phyloP scores from a whole-genome alignment of 805 yeast species.

The Teunomyces panamensis region DNA sequence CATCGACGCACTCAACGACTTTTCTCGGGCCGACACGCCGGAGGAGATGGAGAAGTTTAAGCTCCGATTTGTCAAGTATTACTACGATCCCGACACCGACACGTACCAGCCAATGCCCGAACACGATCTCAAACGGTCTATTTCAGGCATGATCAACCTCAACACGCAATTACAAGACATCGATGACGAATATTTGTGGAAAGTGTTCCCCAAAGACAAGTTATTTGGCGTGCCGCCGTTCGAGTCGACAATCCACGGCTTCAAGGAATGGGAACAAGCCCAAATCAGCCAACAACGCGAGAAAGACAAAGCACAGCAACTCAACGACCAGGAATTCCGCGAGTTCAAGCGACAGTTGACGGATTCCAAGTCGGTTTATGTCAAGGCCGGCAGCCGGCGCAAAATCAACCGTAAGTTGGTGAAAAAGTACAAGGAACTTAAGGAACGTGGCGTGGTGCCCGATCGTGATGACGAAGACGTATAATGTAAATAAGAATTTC shows the following conservation, averaged over 20 bases:
- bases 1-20: conserved; percentile 24
- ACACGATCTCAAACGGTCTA: conserved; percentile 37
- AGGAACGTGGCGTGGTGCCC: conserved; percentile 25
- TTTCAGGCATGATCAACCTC: conserved; percentile 38
- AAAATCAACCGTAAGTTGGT: conserved; percentile 36
- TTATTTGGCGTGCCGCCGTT: conserved; percentile 36
- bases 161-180: conserved; percentile 34
- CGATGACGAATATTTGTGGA: conserved; percentile 41
- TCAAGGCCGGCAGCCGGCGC: conserved; percentile 24
- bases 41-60: conserved; percentile 21
- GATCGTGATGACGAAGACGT: conserved; percentile 7
- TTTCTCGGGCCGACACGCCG: conserved; percentile 19
- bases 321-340: conserved; percentile 19
- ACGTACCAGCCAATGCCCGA: conserved; percentile 27
- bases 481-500: background rate
- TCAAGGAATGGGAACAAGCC: conserved; percentile 35
- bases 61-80: conserved; percentile 21
- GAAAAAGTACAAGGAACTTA: conserved; percentile 30
- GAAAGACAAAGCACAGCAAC: conserved; percentile 17
- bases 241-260: conserved; percentile 24
- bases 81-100: conserved; percentile 27
- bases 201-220: conserved; percentile 32
- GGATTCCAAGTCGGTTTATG: conserved; percentile 23
- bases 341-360: conserved; percentile 18
- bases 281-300: conserved; percentile 20